Evolutionary conservation across 345 rosid species (phyloP).

Genomic region (Acer yangbiense): DNA sequence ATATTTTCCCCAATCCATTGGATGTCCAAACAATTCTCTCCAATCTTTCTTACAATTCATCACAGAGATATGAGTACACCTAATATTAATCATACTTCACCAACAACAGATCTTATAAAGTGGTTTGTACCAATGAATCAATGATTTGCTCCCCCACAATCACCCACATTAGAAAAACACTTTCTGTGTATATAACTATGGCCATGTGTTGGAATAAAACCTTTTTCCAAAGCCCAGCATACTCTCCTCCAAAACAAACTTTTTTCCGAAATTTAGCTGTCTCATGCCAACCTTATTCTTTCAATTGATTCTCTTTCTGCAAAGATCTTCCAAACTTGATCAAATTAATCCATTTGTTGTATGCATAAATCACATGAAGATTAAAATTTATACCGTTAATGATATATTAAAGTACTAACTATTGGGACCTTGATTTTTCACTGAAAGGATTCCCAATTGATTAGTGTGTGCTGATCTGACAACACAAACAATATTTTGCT

Average conservation of each 20-base stretch:
- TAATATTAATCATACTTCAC: background rate
- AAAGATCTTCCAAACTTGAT: background rate
- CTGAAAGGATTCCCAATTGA: background rate
- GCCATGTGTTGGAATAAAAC: background rate
- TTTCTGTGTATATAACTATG: background rate
- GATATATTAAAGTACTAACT: background rate
- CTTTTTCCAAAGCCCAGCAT: background rate
- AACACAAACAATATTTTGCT: background rate
- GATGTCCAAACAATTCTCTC: background rate
- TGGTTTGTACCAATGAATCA: background rate
- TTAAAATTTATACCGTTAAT: too few relatives aligned
- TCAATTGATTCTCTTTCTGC: background rate
- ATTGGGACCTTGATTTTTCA: background rate
- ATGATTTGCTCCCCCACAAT: background rate
- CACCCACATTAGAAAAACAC: background rate
- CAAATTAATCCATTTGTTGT: background rate
- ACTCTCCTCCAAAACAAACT: background rate
- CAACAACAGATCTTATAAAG: background rate
- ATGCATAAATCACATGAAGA: background rate
- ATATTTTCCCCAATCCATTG: background rate
- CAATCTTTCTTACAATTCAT: background rate
- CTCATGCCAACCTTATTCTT: background rate
- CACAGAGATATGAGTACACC: background rate
- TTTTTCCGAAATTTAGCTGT: background rate
- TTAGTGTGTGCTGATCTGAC: background rate